Evolutionary conservation across 352 stramenopile species (phyloP), one percentile per base, ranked within the genome.

Genomic region (Nothophytophthora sp.): DNA sequence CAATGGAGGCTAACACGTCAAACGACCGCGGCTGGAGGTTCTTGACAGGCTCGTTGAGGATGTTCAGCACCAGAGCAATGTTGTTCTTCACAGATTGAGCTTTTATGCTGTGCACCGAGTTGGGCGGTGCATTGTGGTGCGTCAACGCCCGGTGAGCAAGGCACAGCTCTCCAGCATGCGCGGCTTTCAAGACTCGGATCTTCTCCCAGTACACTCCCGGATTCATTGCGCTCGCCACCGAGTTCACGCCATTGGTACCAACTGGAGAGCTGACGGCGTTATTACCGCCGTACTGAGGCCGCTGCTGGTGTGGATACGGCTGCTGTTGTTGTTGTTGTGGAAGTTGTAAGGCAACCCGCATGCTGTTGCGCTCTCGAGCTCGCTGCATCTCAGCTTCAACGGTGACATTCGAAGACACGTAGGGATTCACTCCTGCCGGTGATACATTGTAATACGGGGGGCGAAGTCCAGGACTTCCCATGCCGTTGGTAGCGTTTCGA

Each of bases 31-130:
- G 76, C 41, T 88, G 77, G 2, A 71, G 37, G 30, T 54, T 64
- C n/a, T 63, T 75, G 6, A 60, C 59, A 22, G 58, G 52, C 30
- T 77, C 63, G 12, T 76, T 72, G 34, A 95, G 35, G 12, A 95
- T 76, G 24, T 71, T 70, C 42, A 90, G 73, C 12, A 87, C 81
- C 43, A 91, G 55, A 6, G 25, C 60, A 60, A 95, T 92, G 54
- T 92, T 95, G 42, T 87, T 69, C 62, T 90, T 89, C 53, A 95
- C 73, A 28, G 78, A 90, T 38, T 92, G 69, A 3, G 76, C 84
- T 55, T 95, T 95, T 23, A 49, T 23, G 18, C 75, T 82, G 57
- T 95, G 86, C 5, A 65, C 44, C 0, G 79, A 80, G 39, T 88
- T 88, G 5, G 73, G 60, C 3, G 84, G 67, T 32, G 73, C 81